Percentiles rank a stretch among this genome's conserved stretches.
Evolutionary conservation across 768 basidiomycete genomes (phyloP).

Genomic region (Auriscalpium orientale): DNA sequence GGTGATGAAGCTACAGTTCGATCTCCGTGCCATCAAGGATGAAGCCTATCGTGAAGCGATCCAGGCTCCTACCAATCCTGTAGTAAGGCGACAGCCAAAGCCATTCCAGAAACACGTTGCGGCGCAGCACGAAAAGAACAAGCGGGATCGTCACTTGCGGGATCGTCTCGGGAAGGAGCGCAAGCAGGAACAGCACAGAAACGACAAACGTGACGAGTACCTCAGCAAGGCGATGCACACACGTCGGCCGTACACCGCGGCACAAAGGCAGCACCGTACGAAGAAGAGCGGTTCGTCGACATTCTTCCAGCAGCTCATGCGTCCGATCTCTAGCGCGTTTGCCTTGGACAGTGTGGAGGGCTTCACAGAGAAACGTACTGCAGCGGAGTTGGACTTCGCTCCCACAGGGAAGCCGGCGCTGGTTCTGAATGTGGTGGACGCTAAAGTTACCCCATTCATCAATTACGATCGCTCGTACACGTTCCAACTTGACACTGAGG

Average conservation of each 20-base stretch:
- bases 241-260: constrained; percentile 40
- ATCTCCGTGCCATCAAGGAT: constrained; percentile 66
- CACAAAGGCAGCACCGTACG: constrained; percentile 70
- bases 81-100: constrained; percentile 47
- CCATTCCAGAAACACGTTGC: constrained; percentile 62
- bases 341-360: constrained; percentile 50
- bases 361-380: constrained; percentile 42
- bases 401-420: constrained; percentile 68
- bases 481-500: constrained; percentile 80
- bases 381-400: constrained; percentile 68
- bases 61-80: constrained; percentile 36
- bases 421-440: constrained; percentile 68
- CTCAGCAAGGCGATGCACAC: constrained; percentile 65
- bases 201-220: constrained; percentile 69
- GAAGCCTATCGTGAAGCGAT: constrained; percentile 62
- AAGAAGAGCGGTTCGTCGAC: constrained; percentile 83
- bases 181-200: constrained; percentile 61
- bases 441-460: constrained; percentile 60
- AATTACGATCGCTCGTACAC: constrained; percentile 79
- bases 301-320: constrained; percentile 78
- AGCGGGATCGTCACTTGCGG: constrained; percentile 65
- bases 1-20: constrained; percentile 52
- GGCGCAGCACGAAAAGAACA: constrained; percentile 73
- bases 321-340: constrained; percentile 85
- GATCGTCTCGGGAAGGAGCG: constrained; percentile 70